Evolutionary conservation across 208 protist genomes (phyloP), one percentile per base, ranked within the genome.

Genomic region (Leishmania braziliensis): DNA sequence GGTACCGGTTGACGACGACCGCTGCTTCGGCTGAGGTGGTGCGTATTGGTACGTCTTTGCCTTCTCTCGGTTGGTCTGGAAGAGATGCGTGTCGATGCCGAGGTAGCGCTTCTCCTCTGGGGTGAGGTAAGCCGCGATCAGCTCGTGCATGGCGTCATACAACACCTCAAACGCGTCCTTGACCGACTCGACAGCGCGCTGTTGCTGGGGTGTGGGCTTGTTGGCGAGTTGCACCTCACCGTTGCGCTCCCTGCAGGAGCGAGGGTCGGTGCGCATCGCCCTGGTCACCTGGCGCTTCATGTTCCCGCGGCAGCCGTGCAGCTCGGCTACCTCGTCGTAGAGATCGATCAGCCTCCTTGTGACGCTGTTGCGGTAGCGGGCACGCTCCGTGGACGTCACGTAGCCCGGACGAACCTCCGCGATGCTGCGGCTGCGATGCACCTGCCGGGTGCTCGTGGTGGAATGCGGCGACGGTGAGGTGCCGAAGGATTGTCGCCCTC

Each of bases 71-170:
- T 80, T 80, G n/a, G 94, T 92, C 82, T 97, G 94, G 79, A 94
- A 95, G 70, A 88, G 84, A 68, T 96, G 91, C 0, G 91, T 92
- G 79, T 95, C 80, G 73, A 97, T 71, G 71, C 94, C 94, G 58
- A 96, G 86, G 79, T 91, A 89, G 43, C 91, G 88, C 83, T 96
- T 97, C 72, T 97, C 94, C 79, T 96, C 92, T 51, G 86, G 87
- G 0, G 94, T 92, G 65, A 95, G 77, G 75, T 91, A 95, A 16
- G 79, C 56, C 2, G 94, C 85, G 9, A 95, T 86, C 54, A 97
- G 82, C 78, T 97, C 92, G 18, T 86, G 75, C 33, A 77, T 78
- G 5, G 91, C 89, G 63, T 88, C 85, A 65, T 88, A 83, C 53
- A 95, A 73, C 50, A 63, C 70, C n/a, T 81, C 73, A 36, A 97